phyloP scores from a whole-genome alignment of 2,329 filamentous ascomycete species.

The Fusarium piperis region DNA sequence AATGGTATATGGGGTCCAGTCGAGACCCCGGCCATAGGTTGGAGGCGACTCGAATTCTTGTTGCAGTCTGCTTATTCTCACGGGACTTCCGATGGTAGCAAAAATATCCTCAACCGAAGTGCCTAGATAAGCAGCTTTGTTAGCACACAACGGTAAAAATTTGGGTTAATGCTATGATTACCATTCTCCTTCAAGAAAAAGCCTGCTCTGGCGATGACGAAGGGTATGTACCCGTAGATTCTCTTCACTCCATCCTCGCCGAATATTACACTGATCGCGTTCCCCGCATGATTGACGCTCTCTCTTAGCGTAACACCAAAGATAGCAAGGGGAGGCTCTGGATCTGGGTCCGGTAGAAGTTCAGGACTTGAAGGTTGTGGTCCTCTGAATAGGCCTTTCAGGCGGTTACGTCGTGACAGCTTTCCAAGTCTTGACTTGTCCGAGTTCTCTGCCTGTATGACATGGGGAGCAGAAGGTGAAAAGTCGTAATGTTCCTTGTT shows the following conservation, averaged over 20 bases:
- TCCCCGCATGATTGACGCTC: not conserved
- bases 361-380: not conserved
- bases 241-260: not conserved
- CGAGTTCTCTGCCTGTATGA: too few relatives aligned
- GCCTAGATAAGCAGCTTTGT: not conserved
- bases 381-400: not conserved
- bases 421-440: not conserved
- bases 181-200: not conserved
- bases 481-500: constrained; percentile 12
- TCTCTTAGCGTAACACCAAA: not conserved
- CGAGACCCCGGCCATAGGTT: not conserved
- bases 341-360: not conserved
- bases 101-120: not conserved
- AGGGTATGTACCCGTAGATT: not conserved
- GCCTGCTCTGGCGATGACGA: not conserved
- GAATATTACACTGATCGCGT: not conserved
- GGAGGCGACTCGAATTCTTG: not conserved
- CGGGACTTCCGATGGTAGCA: not conserved
- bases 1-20: not conserved
- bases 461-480: not conserved
- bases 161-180: not conserved
- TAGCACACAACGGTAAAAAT: not conserved
- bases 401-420: not conserved
- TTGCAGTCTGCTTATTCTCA: not conserved
- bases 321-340: not conserved